Percentiles rank a stretch among this genome's conserved stretches.
Conservation (phyloP, 768 basidiomycete genomes). For the Trametes maxima region DNA sequence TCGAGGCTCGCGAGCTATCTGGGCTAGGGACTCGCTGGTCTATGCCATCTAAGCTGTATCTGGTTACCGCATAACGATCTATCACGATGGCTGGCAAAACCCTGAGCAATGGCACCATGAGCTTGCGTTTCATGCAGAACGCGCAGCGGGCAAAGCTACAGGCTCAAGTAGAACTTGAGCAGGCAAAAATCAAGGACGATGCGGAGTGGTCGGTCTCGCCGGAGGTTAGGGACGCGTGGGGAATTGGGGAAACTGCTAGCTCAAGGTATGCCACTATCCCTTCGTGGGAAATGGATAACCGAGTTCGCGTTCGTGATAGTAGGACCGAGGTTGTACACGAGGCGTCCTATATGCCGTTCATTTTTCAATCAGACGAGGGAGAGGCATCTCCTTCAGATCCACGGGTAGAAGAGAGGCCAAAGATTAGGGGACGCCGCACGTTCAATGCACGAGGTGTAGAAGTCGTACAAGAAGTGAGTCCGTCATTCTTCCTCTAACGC, state of each 20-base stretch:
- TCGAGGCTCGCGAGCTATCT: neutral
- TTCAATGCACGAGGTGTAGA: constrained; percentile 56
- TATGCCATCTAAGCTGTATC: neutral
- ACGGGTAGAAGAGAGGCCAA: constrained; percentile 8
- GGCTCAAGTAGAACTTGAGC: constrained; percentile 51
- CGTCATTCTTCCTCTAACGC: neutral
- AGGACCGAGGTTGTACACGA: constrained; percentile 47
- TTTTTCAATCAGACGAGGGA: constrained; percentile 46
- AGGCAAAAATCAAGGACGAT: constrained; percentile 61
- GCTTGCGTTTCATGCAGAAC: constrained; percentile 75
- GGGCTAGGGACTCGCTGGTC: neutral
- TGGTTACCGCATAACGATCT: neutral
- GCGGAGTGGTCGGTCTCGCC: constrained; percentile 64
- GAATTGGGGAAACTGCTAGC: constrained; percentile 16
- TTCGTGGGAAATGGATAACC: constrained; percentile 1
- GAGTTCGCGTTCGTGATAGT: neutral
- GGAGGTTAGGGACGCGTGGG: constrained; percentile 58
- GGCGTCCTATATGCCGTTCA: constrained; percentile 66
- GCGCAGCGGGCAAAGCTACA: constrained; percentile 57
- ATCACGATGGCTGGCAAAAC: constrained; percentile 47
- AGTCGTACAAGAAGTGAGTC: constrained; percentile 36
- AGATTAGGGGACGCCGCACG: constrained; percentile 51
- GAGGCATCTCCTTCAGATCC: constrained; percentile 23
- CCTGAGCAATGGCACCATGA: constrained; percentile 64
- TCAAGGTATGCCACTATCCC: constrained; percentile 6